Percentiles rank a stretch among this genome's conserved stretches.
These are phyloP conservation scores for Lipomyces mesembrius DNA, from an alignment of 805 yeast species.

Conservation along the genomic window DNA sequence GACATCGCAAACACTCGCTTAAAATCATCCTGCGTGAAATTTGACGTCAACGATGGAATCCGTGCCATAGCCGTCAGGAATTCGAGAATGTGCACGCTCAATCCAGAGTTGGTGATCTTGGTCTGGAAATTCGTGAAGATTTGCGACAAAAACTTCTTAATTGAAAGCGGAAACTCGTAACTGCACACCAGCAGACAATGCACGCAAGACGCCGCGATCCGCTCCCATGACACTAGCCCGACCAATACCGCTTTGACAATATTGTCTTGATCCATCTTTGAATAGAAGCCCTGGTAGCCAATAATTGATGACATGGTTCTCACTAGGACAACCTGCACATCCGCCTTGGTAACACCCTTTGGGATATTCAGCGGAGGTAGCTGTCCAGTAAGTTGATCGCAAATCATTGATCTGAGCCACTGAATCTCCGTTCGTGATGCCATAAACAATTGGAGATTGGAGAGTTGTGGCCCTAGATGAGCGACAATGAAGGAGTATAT, in stretches of 20 bases:
- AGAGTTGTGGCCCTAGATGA: constrained; percentile 71
- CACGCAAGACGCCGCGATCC: constrained; percentile 75
- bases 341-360: constrained; percentile 55
- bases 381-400: constrained; percentile 62
- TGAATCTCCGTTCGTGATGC: constrained; percentile 50
- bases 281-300: constrained; percentile 62
- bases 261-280: constrained; percentile 65
- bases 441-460: constrained; percentile 60
- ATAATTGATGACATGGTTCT: constrained; percentile 58
- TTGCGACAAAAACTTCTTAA: constrained; percentile 62
- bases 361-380: constrained; percentile 54
- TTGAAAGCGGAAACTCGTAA: constrained; percentile 75
- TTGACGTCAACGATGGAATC: constrained; percentile 67
- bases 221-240: constrained; percentile 75
- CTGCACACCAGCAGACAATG: constrained; percentile 78
- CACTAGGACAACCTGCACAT: constrained; percentile 68
- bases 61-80: constrained; percentile 69
- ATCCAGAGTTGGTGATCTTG: constrained; percentile 68
- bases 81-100: constrained; percentile 76
- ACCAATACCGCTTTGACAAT: constrained; percentile 62
- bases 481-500: constrained; percentile 67
- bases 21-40: constrained; percentile 75
- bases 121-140: constrained; percentile 76
- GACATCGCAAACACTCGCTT: constrained; percentile 83
- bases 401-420: constrained; percentile 53